Evolutionary conservation across 163 green algal species (phyloP).

Genomic region (Scenedesmus sp.): DNA sequence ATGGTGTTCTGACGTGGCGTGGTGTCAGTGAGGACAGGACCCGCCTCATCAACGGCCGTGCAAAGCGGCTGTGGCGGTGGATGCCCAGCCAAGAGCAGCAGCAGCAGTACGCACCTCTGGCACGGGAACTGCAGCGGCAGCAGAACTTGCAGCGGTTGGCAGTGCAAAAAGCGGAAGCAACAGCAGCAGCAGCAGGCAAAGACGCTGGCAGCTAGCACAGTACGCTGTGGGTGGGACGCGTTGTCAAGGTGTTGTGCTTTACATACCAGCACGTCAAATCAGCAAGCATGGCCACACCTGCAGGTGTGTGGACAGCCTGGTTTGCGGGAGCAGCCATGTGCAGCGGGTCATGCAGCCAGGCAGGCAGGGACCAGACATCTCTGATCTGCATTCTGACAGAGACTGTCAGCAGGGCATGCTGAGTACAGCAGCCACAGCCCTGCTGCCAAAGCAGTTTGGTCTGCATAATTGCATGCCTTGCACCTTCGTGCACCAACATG

Average conservation of each 20-base stretch:
- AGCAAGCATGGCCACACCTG: too few species aligned
- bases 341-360: too few species aligned
- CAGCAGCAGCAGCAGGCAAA: conserved; percentile 33
- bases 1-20: conserved; percentile 33
- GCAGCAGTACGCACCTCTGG: conserved; percentile 28
- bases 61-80: conserved; percentile 47
- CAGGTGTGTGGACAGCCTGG: neutral
- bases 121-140: conserved; percentile 9
- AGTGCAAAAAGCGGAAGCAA: neutral
- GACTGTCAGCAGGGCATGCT: too few species aligned
- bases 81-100: conserved; percentile 37
- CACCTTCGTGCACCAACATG: too few species aligned
- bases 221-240: too few species aligned
- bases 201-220: neutral
- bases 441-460: too few species aligned
- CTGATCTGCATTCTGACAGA: neutral
- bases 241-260: too few species aligned
- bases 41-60: conserved; percentile 17
- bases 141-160: conserved; percentile 11
- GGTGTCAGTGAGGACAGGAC: neutral
- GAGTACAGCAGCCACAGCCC: too few species aligned
- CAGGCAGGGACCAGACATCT: neutral
- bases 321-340: too few species aligned
- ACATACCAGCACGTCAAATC: too few species aligned
- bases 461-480: too few species aligned